These are phyloP conservation scores for Scleroderma bovista DNA, from an alignment of 768 basidiomycete genomes.

Conservation along the genomic window DNA sequence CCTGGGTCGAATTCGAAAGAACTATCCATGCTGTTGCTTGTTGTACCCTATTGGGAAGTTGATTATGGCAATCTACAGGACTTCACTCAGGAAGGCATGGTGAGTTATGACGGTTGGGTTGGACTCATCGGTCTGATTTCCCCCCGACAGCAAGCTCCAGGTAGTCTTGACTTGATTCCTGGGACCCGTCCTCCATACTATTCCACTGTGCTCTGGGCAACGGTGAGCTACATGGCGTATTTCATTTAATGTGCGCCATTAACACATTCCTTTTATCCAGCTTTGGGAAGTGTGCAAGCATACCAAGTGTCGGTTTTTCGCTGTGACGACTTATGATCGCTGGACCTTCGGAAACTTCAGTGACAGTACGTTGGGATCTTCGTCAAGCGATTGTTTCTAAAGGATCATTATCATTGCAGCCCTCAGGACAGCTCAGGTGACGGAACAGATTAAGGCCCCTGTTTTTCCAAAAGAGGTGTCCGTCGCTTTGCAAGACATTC, in stretches of 20 bases:
- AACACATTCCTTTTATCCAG: neutral
- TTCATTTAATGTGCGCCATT: neutral
- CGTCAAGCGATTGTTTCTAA: neutral
- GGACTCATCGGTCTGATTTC: too few species aligned
- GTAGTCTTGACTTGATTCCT: conserved; percentile 5
- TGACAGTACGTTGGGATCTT: neutral
- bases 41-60: conserved; percentile 3
- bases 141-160: neutral
- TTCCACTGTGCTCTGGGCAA: conserved; percentile 8
- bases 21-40: conserved; percentile 3
- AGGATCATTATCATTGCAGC: conserved; percentile 2
- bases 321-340: conserved; percentile 12
- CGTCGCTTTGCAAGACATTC: neutral
- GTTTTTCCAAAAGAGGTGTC: conserved; percentile 5
- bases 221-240: conserved; percentile 4
- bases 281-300: conserved; percentile 12
- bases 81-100: neutral
- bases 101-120: neutral
- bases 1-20: neutral
- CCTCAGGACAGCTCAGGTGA: conserved; percentile 7
- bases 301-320: conserved; percentile 8
- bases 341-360: conserved; percentile 14
- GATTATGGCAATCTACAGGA: neutral
- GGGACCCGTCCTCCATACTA: neutral
- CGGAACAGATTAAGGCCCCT: conserved; percentile 6